Conservation (phyloP, 805 yeast species). For the Starmerella scarabaei region DNA sequence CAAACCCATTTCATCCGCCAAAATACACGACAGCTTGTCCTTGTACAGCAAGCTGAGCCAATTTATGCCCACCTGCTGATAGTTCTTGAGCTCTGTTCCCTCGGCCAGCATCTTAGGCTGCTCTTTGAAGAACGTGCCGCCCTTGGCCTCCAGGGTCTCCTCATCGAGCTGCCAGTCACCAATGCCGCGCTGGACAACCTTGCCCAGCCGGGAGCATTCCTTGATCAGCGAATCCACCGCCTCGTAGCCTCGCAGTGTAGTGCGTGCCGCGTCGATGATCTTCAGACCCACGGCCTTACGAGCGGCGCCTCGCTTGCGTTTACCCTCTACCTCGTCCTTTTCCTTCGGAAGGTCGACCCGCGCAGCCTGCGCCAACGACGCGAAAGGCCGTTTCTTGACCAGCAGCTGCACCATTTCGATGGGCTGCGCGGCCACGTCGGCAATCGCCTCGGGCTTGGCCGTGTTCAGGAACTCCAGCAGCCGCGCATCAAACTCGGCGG, state of each 20-base stretch:
- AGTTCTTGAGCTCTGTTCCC: slow-evolving; percentile 60
- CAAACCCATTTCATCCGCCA: slow-evolving; percentile 96
- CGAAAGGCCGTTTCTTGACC: slow-evolving; percentile 59
- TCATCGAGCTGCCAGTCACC: slow-evolving; percentile 78
- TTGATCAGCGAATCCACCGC: slow-evolving; percentile 90
- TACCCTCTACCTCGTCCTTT: slow-evolving; percentile 22
- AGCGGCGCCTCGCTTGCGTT: slow-evolving; percentile 31
- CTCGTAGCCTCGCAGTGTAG: slow-evolving; percentile 70
- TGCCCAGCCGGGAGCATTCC: slow-evolving; percentile 69
- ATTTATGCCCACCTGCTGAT: slow-evolving; percentile 94
- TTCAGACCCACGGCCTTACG: slow-evolving; percentile 57
- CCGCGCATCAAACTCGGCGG: slow-evolving; percentile 43
- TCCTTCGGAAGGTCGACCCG: slow-evolving; percentile 39
- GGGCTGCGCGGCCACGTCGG: slow-evolving; percentile 64
- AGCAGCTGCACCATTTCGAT: slow-evolving; percentile 53
- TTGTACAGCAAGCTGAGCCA: slow-evolving; percentile 78
- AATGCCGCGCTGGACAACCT: slow-evolving; percentile 56
- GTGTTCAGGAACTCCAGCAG: slow-evolving; percentile 66
- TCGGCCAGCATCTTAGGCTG: slow-evolving; percentile 58
- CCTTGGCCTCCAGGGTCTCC: slow-evolving; percentile 42
- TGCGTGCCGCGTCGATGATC: slow-evolving; percentile 54
- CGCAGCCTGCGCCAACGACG: slow-evolving; percentile 44
- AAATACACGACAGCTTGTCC: slow-evolving; percentile 71
- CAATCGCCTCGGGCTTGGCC: slow-evolving; percentile 60
- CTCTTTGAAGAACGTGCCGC: slow-evolving; percentile 37